Evolutionary conservation across 2,329 filamentous ascomycete species (phyloP), one percentile per base, ranked within the genome.

Genomic region (Fusarium secorum): DNA sequence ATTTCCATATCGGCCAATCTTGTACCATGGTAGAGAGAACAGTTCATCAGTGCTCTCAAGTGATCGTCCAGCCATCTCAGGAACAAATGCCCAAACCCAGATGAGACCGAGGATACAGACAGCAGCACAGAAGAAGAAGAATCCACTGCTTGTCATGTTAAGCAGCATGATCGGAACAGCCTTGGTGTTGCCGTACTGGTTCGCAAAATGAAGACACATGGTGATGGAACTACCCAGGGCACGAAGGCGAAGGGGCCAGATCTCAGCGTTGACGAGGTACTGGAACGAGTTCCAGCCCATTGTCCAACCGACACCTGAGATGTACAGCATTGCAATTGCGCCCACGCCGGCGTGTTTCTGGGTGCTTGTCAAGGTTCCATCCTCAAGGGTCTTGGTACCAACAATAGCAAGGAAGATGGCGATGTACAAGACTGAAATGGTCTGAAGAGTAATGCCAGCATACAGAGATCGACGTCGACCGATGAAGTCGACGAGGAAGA

Each of bases 31-130:
- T 59, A 92, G 80, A 36, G 83, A 85, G 75, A 92, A 92, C 70
- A 92, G 79, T 22, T 83, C 82, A 76, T 92, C 89, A 83, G 92
- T 90, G 53, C 84, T 86, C 80, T 90, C 88, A 15, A 90, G 81
- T 45, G 80, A 82, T 20, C 82, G 78, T 6, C 89, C 90, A 0
- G 85, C 85, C 0, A 89, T 90, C 81, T 93, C 90, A 0, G 90
- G 90, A 6, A 93, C 83, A 74, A 85, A 88, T 75, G 91, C 86
- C 83, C 84, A 90, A 11, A 89, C 90, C 88, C 89, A 92, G 7
- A 85, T 52, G 3, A 89, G 85, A 14, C 90, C 90, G 1, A 72
- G 38, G 1, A 72, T n/a, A 28, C 57, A 72, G 3, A 61, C 62
- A 26, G 46, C 64, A 6, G 62, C 54, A 4, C 64, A 66, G 35